phyloP scores from a whole-genome alignment of 352 stramenopile genomes.

The Globisporangium spiculum region DNA sequence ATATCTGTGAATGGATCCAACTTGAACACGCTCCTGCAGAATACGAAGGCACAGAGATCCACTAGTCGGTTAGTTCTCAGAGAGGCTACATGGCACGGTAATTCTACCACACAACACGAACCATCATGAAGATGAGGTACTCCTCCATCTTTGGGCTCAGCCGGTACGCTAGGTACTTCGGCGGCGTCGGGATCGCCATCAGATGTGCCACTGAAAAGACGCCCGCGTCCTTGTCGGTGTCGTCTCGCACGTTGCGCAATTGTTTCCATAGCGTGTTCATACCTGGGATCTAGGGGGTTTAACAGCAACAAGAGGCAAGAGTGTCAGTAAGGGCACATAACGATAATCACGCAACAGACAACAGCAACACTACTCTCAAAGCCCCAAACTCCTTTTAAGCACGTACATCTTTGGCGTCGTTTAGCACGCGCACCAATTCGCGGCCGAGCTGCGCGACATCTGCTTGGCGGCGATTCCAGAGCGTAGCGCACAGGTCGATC shows the following conservation, averaged over 20 bases:
- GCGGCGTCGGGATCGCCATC: conserved; percentile 70
- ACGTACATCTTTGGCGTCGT: conserved; percentile 77
- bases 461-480: conserved; percentile 67
- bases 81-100: no score
- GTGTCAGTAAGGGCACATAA: conserved; percentile 2
- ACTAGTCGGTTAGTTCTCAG: background rate
- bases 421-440: conserved; percentile 76
- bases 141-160: conserved; percentile 87
- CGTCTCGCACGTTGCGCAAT: conserved; percentile 61
- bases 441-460: conserved; percentile 71
- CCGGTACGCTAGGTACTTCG: conserved; percentile 75
- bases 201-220: conserved; percentile 65
- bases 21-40: conserved; percentile 66
- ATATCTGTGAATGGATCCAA: conserved; percentile 72
- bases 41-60: background rate
- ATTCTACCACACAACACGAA: conserved; percentile 19
- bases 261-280: conserved; percentile 85
- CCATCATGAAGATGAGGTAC: conserved; percentile 85
- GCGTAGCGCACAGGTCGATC: conserved; percentile 67
- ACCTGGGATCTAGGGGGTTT: conserved; percentile 48
- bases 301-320: background rate
- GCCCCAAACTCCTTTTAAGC: background rate
- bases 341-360: background rate
- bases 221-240: conserved; percentile 47
- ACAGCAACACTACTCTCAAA: background rate